Evolutionary conservation across 768 basidiomycete genomes (phyloP).

Genomic region (Amanita brunnescens): DNA sequence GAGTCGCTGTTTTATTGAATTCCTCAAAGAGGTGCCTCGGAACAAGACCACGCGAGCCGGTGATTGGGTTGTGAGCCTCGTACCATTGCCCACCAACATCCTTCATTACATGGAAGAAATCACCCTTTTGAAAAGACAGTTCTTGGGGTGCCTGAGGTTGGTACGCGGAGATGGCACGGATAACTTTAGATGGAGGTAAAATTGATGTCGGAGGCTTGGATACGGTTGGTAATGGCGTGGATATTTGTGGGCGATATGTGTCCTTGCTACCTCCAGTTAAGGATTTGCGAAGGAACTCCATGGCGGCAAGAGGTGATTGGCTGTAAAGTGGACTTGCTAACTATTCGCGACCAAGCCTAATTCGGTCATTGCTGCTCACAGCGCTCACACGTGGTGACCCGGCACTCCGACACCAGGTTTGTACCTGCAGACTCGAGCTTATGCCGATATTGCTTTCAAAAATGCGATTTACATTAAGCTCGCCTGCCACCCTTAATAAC

Average conservation of each 20-base stretch:
- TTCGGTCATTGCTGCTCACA: background rate
- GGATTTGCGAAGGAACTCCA: conserved; percentile 82
- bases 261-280: conserved; percentile 53
- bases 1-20: conserved; percentile 62
- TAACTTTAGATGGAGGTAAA: conserved; percentile 89
- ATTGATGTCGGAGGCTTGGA: conserved; percentile 65
- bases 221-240: conserved; percentile 58
- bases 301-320: conserved; percentile 18
- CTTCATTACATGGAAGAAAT: conserved; percentile 93
- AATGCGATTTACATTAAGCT: background rate
- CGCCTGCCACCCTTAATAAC: background rate
- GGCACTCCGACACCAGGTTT: background rate
- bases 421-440: no score
- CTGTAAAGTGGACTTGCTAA: background rate
- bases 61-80: conserved; percentile 90
- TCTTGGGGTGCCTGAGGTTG: conserved; percentile 70
- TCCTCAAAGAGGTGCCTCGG: conserved; percentile 86
- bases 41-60: conserved; percentile 86
- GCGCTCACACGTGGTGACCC: background rate
- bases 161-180: conserved; percentile 69
- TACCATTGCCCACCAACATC: conserved; percentile 72
- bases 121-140: conserved; percentile 85
- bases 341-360: background rate
- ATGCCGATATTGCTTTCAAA: background rate
- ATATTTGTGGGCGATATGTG: conserved; percentile 52